Base-by-base conservation (phyloP, 805 yeast genomes). In the Yamadazyma olivae region DNA sequence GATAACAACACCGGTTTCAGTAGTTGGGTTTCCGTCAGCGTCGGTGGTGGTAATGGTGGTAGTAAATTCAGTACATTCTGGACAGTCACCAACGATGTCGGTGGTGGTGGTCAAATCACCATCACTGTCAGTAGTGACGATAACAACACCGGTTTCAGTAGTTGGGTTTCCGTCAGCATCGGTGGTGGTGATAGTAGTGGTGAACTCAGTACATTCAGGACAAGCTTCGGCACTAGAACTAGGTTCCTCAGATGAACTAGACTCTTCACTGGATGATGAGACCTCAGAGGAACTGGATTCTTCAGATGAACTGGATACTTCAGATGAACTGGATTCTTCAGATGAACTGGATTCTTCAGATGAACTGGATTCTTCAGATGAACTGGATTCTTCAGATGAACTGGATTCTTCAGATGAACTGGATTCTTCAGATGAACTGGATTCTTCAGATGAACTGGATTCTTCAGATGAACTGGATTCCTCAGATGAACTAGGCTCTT, bases 1-100 rank as follows among this genome's bases (percentile, higher is more conserved):
- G 13, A 39, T 30, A 27, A 44, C 51, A 9, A 24, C 40, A 26
- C 43, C 51, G 3, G 44, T 29, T n/a, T 37, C 39, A 12, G 48
- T 40, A 10, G 23, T 13, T 17, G 28, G 30, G 15, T 30, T 17
- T 8, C 50, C 50, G 28, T 36, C 44, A n/a, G 40, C 10, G 17
- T 39, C 26, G 13, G 36, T 29, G 25, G 30, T 30, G 7, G 35
- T 17, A 32, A 27, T 33, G 8, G 46, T 33, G 5, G 51, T 42
- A 25, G 54, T 48, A 36, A 35, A 43, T 14, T 35, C 41, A 15
- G 43, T 28, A 24, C 35, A 35, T 14, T 30, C 39, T 19, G 31
- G 28, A 32, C 39, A 36, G 12, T 17, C 25, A 21, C 14, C 36
- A 36, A 17, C n/a, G 16, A 17, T 18, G 16, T 17, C 24, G 17